Percentiles rank a stretch among this genome's conserved stretches.
Evolutionary conservation across 257 asterid species (phyloP).

Genomic region (Gentiana dahurica): DNA sequence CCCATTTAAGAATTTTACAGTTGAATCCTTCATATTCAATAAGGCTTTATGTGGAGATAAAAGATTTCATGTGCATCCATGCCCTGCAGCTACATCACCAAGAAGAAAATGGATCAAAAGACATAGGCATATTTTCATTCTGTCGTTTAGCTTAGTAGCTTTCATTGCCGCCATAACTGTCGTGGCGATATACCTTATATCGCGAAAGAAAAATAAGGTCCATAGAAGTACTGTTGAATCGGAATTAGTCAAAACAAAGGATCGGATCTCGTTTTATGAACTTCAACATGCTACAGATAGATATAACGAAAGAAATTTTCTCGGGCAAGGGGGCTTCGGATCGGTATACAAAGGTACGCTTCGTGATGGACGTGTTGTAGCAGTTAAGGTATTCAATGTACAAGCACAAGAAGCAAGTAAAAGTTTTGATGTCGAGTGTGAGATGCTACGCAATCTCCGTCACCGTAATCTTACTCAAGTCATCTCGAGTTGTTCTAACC

Average conservation of each 20-base stretch:
- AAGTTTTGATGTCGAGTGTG: constrained; percentile 21
- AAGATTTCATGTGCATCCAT: constrained; percentile 5
- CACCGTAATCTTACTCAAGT: constrained; percentile 26
- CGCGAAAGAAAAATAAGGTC: constrained; percentile 1
- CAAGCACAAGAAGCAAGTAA: constrained; percentile 14
- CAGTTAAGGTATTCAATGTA: constrained; percentile 22
- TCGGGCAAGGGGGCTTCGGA: constrained; percentile 10
- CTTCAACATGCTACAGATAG: background rate
- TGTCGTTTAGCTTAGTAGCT: background rate
- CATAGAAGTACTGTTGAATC: background rate
- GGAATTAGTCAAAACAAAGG: background rate
- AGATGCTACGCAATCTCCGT: constrained; percentile 21
- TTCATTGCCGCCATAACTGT: background rate
- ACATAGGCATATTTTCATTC: background rate
- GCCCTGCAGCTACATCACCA: background rate
- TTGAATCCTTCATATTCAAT: constrained; percentile 17
- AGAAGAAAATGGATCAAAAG: no score
- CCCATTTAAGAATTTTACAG: background rate
- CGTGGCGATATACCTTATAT: background rate
- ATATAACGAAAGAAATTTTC: constrained; percentile 8
- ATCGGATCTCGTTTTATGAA: background rate
- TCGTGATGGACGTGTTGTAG: constrained; percentile 3
- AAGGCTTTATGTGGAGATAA: constrained; percentile 11
- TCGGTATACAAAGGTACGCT: constrained; percentile 18
- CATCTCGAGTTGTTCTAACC: constrained; percentile 22